Conservation (phyloP, 768 basidiomycete species). For the Podaxis carcinomalis region DNA sequence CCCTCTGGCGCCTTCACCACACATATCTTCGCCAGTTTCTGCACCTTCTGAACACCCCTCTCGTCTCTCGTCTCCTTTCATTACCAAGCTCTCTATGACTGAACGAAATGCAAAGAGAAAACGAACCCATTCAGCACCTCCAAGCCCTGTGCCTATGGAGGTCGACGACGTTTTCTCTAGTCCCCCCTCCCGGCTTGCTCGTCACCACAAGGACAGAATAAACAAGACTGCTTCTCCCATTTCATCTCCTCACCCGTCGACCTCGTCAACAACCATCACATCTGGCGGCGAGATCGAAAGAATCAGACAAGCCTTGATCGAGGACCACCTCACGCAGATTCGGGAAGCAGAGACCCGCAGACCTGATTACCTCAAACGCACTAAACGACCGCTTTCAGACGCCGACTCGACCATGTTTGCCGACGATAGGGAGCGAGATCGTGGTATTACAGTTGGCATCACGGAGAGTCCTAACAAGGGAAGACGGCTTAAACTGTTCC, state of each 20-base stretch:
- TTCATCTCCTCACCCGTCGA: conserved; percentile 21
- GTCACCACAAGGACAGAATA: conserved; percentile 13
- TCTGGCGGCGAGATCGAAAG: conserved; percentile 56
- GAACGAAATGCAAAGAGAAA: conserved; percentile 19
- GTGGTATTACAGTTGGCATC: conserved; percentile 45
- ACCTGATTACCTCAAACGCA: conserved; percentile 68
- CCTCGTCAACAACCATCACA: conserved; percentile 15
- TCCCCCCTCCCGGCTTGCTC: conserved; percentile 14
- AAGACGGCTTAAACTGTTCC: conserved; percentile 68
- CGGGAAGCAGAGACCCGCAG: conserved; percentile 58
- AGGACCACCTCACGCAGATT: conserved; percentile 43
- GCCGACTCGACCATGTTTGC: conserved; percentile 31
- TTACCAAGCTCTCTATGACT: conserved; percentile 31
- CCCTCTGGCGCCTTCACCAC: conserved; percentile 14
- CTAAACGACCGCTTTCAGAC: conserved; percentile 44
- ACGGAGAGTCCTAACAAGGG: conserved; percentile 71
- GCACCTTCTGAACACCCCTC: conserved; percentile 25
- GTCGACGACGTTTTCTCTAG: conserved; percentile 24
- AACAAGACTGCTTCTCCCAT: conserved; percentile 20
- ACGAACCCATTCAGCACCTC: conserved; percentile 9
- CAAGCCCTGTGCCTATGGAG: conserved; percentile 10
- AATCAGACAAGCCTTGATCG: conserved; percentile 49
- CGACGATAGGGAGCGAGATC: conserved; percentile 26
- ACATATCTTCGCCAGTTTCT: conserved; percentile 26
- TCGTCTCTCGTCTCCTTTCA: conserved; percentile 43